Evolutionary conservation across 305 asterid genomes (phyloP), one percentile per base, ranked within the genome.

Genomic region (Nicotiana rustica): DNA sequence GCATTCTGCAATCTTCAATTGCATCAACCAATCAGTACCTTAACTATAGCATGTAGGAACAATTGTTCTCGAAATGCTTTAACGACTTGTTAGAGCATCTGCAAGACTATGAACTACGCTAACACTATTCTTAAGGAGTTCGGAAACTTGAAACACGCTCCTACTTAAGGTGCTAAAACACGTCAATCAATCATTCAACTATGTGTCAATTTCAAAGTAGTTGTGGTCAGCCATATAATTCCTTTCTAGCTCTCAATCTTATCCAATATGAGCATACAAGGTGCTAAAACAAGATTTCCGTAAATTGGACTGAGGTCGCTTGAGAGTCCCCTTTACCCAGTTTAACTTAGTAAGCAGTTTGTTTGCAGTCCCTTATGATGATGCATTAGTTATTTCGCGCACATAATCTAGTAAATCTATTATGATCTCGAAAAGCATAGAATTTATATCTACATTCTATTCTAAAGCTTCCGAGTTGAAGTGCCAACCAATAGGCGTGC

Each of bases 1-100:
- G 88, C 97, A 93, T 86, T 92, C 99, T 90, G 91, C 97, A 85
- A 96, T 96, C 99, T 96, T 82, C 82, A 89, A 79, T 49, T 2
- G 10, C 59, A 60, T 79, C 1, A 79, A 38, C 41, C 41, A 61
- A 62, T 59, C 69, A 55, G 69, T 79, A n/a, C 61, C 60, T 25
- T 38, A 79, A 44, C 60, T 79, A 61, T 61, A 18, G 3, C 73
- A 60, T 59, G 13, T 71, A 10, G 19, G 47, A 76, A 55, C 49
- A 55, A 41, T 0, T 31, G 80, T 19, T 55, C 52, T 29, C 31
- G 12, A 76, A 76, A 76, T 55, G 49, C 49, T 76, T 56, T 9
- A 76, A 17, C 9, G 29, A 55, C 52, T 17, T 55, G 31, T 76
- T 75, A 75, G 65, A 52, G 31, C 29, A 76, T 76, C 66, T 75